Evolutionary conservation across 108 stramenopile genomes (phyloP).

Genomic region (Fistulifera solaris): DNA sequence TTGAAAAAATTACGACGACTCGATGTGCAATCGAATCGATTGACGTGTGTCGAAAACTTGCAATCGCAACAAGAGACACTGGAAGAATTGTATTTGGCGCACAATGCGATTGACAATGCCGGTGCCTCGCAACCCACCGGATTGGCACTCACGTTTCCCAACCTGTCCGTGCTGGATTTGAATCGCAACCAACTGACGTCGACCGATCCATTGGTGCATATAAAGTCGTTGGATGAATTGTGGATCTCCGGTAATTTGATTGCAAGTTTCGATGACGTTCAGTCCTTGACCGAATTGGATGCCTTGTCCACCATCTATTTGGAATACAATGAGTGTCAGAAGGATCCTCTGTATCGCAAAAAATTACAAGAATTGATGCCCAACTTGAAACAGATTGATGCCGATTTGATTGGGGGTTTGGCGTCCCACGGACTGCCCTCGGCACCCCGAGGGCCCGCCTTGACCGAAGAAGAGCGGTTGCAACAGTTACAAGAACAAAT

Average conservation of each 20-base stretch:
- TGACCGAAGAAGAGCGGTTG: conserved; percentile 19
- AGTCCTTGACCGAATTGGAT: conserved; percentile 29
- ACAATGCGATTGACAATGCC: conserved; percentile 85
- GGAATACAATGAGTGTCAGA: conserved; percentile 91
- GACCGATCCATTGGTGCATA: conserved; percentile 61
- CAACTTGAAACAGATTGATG: conserved; percentile 77
- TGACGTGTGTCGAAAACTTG: conserved; percentile 75
- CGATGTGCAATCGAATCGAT: conserved; percentile 87
- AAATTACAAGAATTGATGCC: conserved; percentile 67
- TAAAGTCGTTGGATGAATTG: conserved; percentile 75
- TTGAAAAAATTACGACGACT: conserved; percentile 69
- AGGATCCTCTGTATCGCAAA: conserved; percentile 84
- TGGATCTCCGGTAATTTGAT: conserved; percentile 97
- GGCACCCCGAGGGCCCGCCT: background rate
- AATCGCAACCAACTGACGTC: conserved; percentile 68
- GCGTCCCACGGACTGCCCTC: conserved; percentile 6
- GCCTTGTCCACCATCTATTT: conserved; percentile 88
- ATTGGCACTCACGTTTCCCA: conserved; percentile 40
- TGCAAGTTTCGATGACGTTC: conserved; percentile 64
- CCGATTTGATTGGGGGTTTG: conserved; percentile 47
- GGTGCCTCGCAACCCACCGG: conserved; percentile 52
- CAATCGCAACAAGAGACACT: conserved; percentile 49
- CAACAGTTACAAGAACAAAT: conserved; percentile 26
- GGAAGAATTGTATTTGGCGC: conserved; percentile 94
- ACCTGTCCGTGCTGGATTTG: conserved; percentile 64